Base-by-base conservation (phyloP, 495 filamentous ascomycete species). In the Hypoxylon intermedium region DNA sequence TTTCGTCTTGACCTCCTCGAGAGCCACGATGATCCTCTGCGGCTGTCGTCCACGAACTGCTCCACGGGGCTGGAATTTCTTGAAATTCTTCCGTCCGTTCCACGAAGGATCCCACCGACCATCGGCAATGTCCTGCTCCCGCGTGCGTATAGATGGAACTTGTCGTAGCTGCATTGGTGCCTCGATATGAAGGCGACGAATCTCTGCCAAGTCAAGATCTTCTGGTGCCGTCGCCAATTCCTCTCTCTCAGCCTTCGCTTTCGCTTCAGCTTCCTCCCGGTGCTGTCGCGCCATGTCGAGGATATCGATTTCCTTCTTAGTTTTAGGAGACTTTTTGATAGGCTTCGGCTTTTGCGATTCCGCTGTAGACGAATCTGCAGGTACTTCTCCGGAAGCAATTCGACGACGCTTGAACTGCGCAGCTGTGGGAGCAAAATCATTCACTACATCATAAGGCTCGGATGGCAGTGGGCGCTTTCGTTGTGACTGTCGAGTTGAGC, bases 11-110 rank as follows among this genome's bases (percentile, higher is more conserved):
- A 89, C 88, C 65, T 93, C 92, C 56, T 94, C 90, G 12, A 97
- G 75, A 0, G 81, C 78, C 23, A 97, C 87, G 38, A 96, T 91
- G 20, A 93, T 85, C 18, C 78, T 75, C 37, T 79, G 59, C 58
- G 82, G 60, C 60, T 76, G 41, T 67, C 82, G 68, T 5, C 79
- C 74, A 0, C 79, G 79, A 0, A 59, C 7, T 2, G 81, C 85
- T 1, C 83, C 85, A 41, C 84, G 82, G 52, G 85, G 83, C 3
- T 85, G 82, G 62, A 98, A 98, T 61, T 84, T 87, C 73, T 98
- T 98, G 79, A 97, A 98, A 63, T 98, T 98, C 75, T 92, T 95
- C 5, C 93, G 84, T 0, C 95, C 94, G 68, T 97, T 96, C 95
- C 95, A 98, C 30, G 80, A 78, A 2, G 91, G 87, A 65, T 97